Percentiles rank a stretch among this genome's conserved stretches.
Conservation (phyloP, 495 filamentous ascomycete species). For the Rhypophila decipiens region DNA sequence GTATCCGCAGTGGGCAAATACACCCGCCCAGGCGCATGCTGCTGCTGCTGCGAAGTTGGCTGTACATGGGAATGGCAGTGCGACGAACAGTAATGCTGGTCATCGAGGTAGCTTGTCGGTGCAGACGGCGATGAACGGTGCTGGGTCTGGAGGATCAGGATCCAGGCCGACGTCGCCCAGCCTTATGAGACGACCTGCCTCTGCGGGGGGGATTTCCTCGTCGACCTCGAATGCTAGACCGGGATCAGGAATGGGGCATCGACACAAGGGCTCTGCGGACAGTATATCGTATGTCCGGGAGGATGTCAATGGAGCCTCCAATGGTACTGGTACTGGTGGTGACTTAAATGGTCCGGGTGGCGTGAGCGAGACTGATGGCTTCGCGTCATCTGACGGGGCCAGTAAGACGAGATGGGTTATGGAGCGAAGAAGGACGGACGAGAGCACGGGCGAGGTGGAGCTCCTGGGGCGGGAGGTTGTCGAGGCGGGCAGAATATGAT, state of each 20-base stretch:
- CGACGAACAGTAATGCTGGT: too few species aligned
- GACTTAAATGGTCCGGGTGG: too few species aligned
- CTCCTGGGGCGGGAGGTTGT: slow-evolving; percentile 29
- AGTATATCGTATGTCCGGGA: slow-evolving; percentile 54
- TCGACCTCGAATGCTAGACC: too few species aligned
- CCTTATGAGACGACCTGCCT: not conserved
- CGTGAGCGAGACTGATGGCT: slow-evolving; percentile 28
- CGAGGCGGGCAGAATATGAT: slow-evolving; percentile 27
- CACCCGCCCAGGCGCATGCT: not conserved
- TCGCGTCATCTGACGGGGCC: slow-evolving; percentile 23
- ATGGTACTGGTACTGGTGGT: too few species aligned
- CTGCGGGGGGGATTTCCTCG: not conserved
- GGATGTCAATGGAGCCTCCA: too few species aligned
- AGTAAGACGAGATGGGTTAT: slow-evolving; percentile 50
- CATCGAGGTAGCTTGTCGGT: too few species aligned
- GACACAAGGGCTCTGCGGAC: slow-evolving; percentile 43
- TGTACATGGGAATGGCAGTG: too few species aligned
- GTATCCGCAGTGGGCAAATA: not conserved
- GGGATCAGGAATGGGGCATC: slow-evolving; percentile 23
- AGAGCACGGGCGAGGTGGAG: slow-evolving; percentile 49
- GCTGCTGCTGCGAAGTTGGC: too few species aligned
- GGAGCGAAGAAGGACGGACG: slow-evolving; percentile 47
- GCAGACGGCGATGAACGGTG: too few species aligned
- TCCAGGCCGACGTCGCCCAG: not conserved
- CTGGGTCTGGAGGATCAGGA: not conserved